phyloP scores from a whole-genome alignment of 257 asterid genomes.

The Penstemon newberryi region DNA sequence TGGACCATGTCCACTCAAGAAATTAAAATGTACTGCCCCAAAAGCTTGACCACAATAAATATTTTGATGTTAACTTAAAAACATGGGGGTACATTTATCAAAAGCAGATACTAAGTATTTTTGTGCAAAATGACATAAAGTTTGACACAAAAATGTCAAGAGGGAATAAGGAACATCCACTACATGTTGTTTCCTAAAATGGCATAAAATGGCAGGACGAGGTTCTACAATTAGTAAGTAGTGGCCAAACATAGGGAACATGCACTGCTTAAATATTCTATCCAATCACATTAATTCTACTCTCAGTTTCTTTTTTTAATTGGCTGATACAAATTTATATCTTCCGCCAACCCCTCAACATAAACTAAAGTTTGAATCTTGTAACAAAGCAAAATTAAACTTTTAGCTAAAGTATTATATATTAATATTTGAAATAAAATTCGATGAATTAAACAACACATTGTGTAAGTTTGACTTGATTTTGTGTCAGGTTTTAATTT shows the following conservation, averaged over 20 bases:
- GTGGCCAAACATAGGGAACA: constrained; percentile 65
- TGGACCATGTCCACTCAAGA: constrained; percentile 26
- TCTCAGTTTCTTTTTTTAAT: constrained; percentile 24
- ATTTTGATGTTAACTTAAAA: constrained; percentile 16
- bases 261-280: constrained; percentile 44
- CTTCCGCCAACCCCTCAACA: constrained; percentile 20
- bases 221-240: constrained; percentile 49
- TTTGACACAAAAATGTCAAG: constrained; percentile 46
- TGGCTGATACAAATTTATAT: constrained; percentile 40
- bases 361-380: background rate
- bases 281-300: constrained; percentile 35
- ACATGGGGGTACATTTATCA: constrained; percentile 31
- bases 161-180: constrained; percentile 57
- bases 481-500: no score
- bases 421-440: background rate
- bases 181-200: constrained; percentile 48
- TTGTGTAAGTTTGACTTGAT: background rate
- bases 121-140: constrained; percentile 34
- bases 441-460: background rate
- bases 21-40: background rate
- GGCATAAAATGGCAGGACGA: constrained; percentile 55
- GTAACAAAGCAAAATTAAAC: background rate
- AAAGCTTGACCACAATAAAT: constrained; percentile 20
- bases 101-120: constrained; percentile 20
- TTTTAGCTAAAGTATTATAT: background rate